Conservation (phyloP, 306 rosid genomes). For the Pachyrhizus erosus region DNA sequence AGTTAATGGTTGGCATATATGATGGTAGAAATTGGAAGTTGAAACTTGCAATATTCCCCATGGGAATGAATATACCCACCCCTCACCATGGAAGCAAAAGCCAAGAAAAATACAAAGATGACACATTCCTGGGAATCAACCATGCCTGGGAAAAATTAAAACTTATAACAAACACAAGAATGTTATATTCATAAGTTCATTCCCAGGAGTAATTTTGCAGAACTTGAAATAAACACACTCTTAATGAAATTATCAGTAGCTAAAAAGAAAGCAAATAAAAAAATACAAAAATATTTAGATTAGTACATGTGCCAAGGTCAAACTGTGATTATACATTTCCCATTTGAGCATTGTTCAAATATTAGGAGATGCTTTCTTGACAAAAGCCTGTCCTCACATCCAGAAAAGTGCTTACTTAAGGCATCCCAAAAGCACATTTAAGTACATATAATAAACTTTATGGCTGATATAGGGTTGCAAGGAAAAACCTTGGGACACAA, state of each 20-base stretch:
- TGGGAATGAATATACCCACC: background rate
- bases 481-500: conserved; percentile 80
- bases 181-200: background rate
- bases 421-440: conserved; percentile 23
- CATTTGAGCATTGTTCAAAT: conserved; percentile 35
- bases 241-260: conserved; percentile 24
- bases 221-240: background rate
- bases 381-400: conserved; percentile 29
- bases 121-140: background rate
- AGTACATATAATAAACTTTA: conserved; percentile 34
- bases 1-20: background rate
- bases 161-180: background rate
- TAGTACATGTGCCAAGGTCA: conserved; percentile 18
- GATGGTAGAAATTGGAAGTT: too few relatives aligned
- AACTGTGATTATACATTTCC: background rate
- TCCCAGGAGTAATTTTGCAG: background rate
- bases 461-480: conserved; percentile 42
- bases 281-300: conserved; percentile 18
- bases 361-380: conserved; percentile 21
- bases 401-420: conserved; percentile 24
- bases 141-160: background rate
- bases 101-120: background rate
- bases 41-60: background rate
- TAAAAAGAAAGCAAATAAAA: conserved; percentile 20
- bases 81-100: background rate